Percentiles rank a stretch among this genome's conserved stretches.
phyloP scores from a whole-genome alignment of 345 rosid genomes.

The Dipteronia dyeriana region DNA sequence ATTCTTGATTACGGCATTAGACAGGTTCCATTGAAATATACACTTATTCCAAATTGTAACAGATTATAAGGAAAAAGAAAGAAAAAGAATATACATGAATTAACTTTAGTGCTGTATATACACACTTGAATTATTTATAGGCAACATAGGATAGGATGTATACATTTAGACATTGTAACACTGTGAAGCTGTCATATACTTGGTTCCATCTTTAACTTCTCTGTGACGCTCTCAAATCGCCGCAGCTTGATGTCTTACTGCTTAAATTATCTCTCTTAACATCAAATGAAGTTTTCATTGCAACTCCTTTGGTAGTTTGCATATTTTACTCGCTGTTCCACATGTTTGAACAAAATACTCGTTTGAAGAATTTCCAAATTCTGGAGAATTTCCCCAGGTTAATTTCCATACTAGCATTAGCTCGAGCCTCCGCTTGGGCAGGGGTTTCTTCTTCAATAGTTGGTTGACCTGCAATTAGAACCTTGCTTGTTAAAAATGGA shows the following conservation, averaged over 20 bases:
- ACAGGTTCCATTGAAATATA: background rate
- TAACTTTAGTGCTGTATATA: background rate
- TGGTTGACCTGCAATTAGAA: slow-evolving; percentile 30
- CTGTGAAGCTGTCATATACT: background rate
- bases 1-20: background rate
- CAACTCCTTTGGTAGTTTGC: background rate
- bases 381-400: slow-evolving; percentile 38
- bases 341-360: slow-evolving; percentile 24
- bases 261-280: no score
- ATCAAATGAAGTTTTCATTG: background rate
- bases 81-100: background rate
- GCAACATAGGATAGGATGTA: background rate
- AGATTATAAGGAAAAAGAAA: background rate
- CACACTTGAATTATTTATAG: background rate
- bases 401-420: slow-evolving; percentile 39
- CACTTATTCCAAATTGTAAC: background rate
- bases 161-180: background rate
- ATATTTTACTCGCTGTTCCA: slow-evolving; percentile 5
- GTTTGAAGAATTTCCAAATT: slow-evolving; percentile 37
- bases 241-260: background rate
- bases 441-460: slow-evolving; percentile 53
- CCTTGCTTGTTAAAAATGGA: background rate
- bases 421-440: slow-evolving; percentile 58
- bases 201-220: background rate
- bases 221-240: background rate